Evolutionary conservation across 345 rosid genomes (phyloP).

Genomic region (Rhodamnia argentea): DNA sequence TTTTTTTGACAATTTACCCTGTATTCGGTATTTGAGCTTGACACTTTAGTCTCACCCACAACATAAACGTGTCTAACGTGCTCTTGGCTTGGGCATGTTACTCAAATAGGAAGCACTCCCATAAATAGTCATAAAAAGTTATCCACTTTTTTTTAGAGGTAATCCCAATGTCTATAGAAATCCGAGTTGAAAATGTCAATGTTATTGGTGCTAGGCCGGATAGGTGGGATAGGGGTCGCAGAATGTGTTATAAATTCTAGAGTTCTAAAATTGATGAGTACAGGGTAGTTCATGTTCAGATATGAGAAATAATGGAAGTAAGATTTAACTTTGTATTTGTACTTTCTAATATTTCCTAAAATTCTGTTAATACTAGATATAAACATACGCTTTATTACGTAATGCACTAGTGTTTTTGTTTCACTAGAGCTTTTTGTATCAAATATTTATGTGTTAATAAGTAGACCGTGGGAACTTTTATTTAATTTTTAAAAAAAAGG

Average conservation of each 20-base stretch:
- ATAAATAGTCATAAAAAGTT: no score
- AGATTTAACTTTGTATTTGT: neutral
- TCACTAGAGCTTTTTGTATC: no score
- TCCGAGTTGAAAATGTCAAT: neutral
- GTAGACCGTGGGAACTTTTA: neutral
- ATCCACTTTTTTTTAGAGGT: neutral
- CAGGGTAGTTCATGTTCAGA: no score
- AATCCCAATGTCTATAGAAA: neutral
- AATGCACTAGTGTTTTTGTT: neutral
- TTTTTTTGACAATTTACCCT: no score
- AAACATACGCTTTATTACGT: neutral
- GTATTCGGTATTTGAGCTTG: no score
- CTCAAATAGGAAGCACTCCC: no score
- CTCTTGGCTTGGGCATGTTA: no score
- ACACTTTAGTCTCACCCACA: neutral
- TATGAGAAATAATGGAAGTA: neutral
- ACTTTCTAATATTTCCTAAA: neutral
- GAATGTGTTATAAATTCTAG: no score
- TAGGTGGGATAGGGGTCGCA: no score
- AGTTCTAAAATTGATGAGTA: no score
- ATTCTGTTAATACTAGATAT: neutral
- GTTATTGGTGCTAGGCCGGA: neutral
- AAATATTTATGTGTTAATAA: neutral
- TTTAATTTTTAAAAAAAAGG: neutral
- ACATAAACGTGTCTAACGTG: neutral